phyloP scores from a whole-genome alignment of 257 asterid species.

The Solanum commersonii region DNA sequence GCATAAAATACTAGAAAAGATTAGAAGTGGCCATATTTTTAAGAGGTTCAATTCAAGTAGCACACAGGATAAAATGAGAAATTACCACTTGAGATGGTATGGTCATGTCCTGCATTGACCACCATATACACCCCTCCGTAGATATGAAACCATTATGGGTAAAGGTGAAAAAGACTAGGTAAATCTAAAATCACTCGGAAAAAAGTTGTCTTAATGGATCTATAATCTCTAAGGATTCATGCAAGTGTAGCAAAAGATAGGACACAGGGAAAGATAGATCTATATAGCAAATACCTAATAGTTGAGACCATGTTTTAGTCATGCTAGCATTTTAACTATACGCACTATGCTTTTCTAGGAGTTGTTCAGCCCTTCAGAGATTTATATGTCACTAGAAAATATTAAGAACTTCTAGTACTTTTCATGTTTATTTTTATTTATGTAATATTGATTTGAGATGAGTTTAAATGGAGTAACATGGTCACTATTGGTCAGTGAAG shows the following conservation, averaged over 20 bases:
- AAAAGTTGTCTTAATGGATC: neutral
- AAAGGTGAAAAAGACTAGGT: neutral
- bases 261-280: neutral
- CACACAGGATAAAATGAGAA: neutral
- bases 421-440: neutral
- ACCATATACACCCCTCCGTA: neutral
- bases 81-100: neutral
- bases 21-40: neutral
- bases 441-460: neutral
- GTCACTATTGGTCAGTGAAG: neutral
- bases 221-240: neutral
- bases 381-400: neutral
- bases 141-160: neutral
- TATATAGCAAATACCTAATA: neutral
- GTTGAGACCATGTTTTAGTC: neutral
- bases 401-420: neutral
- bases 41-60: neutral
- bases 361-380: neutral
- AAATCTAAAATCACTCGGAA: neutral
- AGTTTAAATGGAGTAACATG: neutral
- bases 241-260: neutral
- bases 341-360: neutral
- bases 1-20: neutral
- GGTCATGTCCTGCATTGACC: neutral
- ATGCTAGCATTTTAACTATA: neutral